Conservation (phyloP, 495 filamentous ascomycete species). For the Cladorrhinum samala region DNA sequence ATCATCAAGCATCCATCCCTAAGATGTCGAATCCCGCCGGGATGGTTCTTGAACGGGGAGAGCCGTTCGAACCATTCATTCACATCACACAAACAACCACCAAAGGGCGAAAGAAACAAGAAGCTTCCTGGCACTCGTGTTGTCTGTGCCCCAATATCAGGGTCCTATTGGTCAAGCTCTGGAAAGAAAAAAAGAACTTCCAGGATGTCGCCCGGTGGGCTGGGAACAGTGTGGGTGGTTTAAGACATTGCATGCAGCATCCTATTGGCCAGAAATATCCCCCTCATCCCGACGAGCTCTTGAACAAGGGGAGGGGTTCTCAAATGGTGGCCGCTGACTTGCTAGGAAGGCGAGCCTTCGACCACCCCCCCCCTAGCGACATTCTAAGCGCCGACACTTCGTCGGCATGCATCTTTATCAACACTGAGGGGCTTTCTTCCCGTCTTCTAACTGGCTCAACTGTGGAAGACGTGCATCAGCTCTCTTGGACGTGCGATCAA, state of each 20-base stretch:
- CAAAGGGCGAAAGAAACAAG: too few species aligned
- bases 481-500: constrained; percentile 19
- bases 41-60: background rate
- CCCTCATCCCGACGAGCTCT: constrained; percentile 13
- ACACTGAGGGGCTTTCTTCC: constrained; percentile 21
- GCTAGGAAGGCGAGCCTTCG: constrained; percentile 22
- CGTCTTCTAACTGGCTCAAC: constrained; percentile 22
- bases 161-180: constrained; percentile 6
- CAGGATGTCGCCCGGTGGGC: constrained; percentile 19
- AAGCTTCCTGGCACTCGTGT: background rate
- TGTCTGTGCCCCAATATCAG: constrained; percentile 2
- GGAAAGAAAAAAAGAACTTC: background rate
- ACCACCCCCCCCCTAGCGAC: constrained; percentile 7
- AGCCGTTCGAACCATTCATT: background rate
- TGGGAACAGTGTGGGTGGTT: constrained; percentile 21
- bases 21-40: background rate
- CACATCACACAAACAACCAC: too few species aligned
- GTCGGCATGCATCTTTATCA: constrained; percentile 28
- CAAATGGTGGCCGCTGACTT: constrained; percentile 18
- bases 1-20: too few species aligned
- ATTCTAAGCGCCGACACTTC: constrained; percentile 34
- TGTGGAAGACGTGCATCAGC: constrained; percentile 29
- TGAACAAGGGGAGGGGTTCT: constrained; percentile 12
- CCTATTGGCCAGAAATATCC: constrained; percentile 17
- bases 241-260: background rate